Conservation (phyloP, 2,329 filamentous ascomycete species). For the Fusarium newnesense region DNA sequence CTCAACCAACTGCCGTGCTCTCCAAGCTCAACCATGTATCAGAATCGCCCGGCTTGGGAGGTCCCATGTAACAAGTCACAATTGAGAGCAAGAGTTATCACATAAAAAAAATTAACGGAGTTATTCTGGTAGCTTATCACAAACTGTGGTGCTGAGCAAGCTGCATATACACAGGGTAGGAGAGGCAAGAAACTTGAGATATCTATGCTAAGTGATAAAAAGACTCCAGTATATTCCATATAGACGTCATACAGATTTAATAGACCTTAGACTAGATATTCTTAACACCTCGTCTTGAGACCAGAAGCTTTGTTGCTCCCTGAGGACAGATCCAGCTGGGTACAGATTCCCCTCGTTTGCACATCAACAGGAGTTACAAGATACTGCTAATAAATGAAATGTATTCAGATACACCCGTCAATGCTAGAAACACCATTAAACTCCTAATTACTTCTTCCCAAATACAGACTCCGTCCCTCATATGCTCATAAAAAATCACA, state of each 20-base stretch:
- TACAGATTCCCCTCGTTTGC: neutral
- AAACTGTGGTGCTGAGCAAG: neutral
- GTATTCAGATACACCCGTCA: neutral
- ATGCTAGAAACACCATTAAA: constrained; percentile 9
- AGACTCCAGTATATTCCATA: neutral
- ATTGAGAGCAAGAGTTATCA: neutral
- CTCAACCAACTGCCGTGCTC: neutral
- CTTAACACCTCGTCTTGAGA: neutral
- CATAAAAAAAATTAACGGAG: neutral
- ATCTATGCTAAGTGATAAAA: neutral
- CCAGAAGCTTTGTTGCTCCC: neutral
- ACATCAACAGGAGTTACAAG: neutral
- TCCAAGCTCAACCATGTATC: neutral
- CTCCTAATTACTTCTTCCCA: neutral
- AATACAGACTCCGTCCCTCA: neutral
- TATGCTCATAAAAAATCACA: constrained; percentile 18
- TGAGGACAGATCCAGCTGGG: neutral
- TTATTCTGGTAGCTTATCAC: neutral
- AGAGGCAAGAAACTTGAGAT: neutral
- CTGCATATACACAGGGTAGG: neutral
- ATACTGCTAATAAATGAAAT: neutral
- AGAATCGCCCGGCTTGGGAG: neutral
- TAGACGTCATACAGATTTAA: neutral
- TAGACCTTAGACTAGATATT: neutral
- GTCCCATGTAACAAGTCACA: neutral